Percentiles rank a stretch among this genome's conserved stretches.
These are phyloP conservation scores for Phanerochaete sordida DNA, from an alignment of 768 basidiomycete genomes.

Conservation along the genomic window DNA sequence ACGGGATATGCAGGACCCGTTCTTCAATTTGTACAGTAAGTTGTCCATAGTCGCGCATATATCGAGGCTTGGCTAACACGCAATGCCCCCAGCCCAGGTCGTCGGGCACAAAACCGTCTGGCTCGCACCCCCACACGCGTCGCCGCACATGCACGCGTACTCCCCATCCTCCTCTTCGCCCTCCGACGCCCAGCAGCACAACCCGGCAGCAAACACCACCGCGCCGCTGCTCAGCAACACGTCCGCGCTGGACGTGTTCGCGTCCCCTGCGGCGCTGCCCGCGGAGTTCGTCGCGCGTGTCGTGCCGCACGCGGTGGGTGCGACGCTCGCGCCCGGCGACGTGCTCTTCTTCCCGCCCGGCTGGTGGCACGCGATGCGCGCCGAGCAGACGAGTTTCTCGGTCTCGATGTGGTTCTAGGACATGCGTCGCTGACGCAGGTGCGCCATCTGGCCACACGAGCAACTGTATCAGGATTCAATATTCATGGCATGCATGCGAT, in stretches of 20 bases:
- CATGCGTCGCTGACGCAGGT: too few species aligned
- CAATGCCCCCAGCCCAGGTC: conserved; percentile 62
- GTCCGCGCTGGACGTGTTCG: conserved; percentile 77
- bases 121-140: conserved; percentile 72
- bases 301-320: conserved; percentile 54
- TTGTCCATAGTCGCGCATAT: neutral
- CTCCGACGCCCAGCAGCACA: conserved; percentile 22
- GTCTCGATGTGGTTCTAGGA: conserved; percentile 86
- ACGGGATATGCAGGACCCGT: conserved; percentile 75
- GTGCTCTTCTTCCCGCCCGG: conserved; percentile 85
- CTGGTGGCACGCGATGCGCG: conserved; percentile 94
- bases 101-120: conserved; percentile 89
- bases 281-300: conserved; percentile 57
- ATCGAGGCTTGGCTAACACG: neutral
- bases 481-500: too few species aligned
- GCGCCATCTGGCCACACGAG: too few species aligned
- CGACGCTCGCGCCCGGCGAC: conserved; percentile 77
- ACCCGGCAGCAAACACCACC: conserved; percentile 36
- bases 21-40: conserved; percentile 86
- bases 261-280: conserved; percentile 25
- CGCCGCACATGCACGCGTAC: conserved; percentile 59
- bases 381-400: conserved; percentile 79
- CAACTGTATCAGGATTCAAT: too few species aligned
- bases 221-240: conserved; percentile 73
- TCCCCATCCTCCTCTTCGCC: conserved; percentile 12